Percentiles rank a stretch among this genome's conserved stretches.
phyloP scores from a whole-genome alignment of 1,284 basidiomycete genomes.

The Mycosarcoma mackinlayi region DNA sequence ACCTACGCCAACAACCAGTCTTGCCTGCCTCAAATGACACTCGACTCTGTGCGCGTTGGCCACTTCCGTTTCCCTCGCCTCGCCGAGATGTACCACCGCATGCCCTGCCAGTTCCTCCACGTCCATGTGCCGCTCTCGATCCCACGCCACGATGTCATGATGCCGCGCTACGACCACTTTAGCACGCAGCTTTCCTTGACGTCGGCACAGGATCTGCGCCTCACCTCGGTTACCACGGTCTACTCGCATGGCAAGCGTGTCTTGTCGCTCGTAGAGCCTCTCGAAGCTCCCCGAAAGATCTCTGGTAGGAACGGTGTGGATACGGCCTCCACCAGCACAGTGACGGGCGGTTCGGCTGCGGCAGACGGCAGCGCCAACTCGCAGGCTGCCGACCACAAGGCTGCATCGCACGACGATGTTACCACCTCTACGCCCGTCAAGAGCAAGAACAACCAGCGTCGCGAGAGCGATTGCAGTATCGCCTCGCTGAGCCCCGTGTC shows the following conservation, averaged over 20 bases:
- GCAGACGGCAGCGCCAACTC: slow-evolving; percentile 5
- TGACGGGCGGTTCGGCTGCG: slow-evolving; percentile 3
- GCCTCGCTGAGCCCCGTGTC: slow-evolving; percentile 41
- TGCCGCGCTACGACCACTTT: slow-evolving; percentile 61
- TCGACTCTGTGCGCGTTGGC: slow-evolving; percentile 54
- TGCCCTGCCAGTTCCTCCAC: slow-evolving; percentile 70
- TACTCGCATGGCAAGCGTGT: slow-evolving; percentile 68
- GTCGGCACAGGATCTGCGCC: slow-evolving; percentile 52
- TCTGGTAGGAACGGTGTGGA: slow-evolving; percentile 53
- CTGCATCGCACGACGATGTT: slow-evolving; percentile 5
- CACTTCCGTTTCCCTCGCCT: slow-evolving; percentile 66
- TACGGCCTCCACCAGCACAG: slow-evolving; percentile 15
- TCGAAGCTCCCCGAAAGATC: slow-evolving; percentile 60
- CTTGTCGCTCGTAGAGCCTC: slow-evolving; percentile 63
- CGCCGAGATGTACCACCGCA: slow-evolving; percentile 65
- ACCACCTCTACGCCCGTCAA: slow-evolving; percentile 29
- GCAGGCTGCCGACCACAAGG: slow-evolving; percentile 6
- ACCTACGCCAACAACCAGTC: slow-evolving; percentile 52
- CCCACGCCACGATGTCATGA: slow-evolving; percentile 62
- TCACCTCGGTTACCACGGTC: slow-evolving; percentile 67
- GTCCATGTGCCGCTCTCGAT: slow-evolving; percentile 67
- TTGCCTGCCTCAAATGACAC: slow-evolving; percentile 53
- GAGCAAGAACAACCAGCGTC: slow-evolving; percentile 30
- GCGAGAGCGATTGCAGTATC: slow-evolving; percentile 38
- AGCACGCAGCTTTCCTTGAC: slow-evolving; percentile 65